These are phyloP conservation scores for Heterobasidion irregulare DNA, from an alignment of 1,284 basidiomycete species.

Conservation along the genomic window DNA sequence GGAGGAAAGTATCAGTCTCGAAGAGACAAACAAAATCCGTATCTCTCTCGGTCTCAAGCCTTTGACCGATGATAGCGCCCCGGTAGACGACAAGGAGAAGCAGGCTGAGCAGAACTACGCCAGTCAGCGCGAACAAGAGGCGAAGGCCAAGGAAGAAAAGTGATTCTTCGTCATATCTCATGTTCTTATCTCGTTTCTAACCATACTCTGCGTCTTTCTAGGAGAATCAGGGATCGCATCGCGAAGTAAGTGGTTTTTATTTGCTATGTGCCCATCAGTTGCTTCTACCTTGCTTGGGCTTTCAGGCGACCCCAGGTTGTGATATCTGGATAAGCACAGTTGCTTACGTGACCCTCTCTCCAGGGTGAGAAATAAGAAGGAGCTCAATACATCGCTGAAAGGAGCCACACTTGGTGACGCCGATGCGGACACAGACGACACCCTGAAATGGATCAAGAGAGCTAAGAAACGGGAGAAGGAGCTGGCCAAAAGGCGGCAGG, in stretches of 20 bases:
- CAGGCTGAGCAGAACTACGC: constrained; percentile 83
- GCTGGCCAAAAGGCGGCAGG: constrained; percentile 67
- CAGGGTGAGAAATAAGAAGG: constrained; percentile 86
- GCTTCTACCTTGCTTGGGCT: constrained; percentile 42
- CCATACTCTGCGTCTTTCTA: constrained; percentile 23
- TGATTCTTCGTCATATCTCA: constrained; percentile 25
- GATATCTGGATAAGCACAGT: constrained; percentile 1
- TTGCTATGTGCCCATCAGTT: constrained; percentile 22
- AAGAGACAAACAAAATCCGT: constrained; percentile 98
- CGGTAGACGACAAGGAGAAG: constrained; percentile 64
- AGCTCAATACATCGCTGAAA: constrained; percentile 84
- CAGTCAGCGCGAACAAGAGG: constrained; percentile 60
- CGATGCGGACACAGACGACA: constrained; percentile 64
- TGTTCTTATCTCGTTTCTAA: constrained; percentile 6
- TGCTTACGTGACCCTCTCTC: constrained; percentile 38
- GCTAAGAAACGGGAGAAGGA: constrained; percentile 85
- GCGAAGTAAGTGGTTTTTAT: constrained; percentile 69
- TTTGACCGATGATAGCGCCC: constrained; percentile 68
- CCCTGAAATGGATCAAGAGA: constrained; percentile 84
- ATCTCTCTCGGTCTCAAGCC: constrained; percentile 92
- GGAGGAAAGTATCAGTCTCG: constrained; percentile 88
- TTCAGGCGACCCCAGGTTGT: constrained; percentile 10
- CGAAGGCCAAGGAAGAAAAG: constrained; percentile 71
- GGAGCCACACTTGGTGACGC: constrained; percentile 85
- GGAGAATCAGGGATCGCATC: constrained; percentile 72